These are phyloP conservation scores for Globisporangium paroecandrum DNA, from an alignment of 352 stramenopile species.

Conservation along the genomic window DNA sequence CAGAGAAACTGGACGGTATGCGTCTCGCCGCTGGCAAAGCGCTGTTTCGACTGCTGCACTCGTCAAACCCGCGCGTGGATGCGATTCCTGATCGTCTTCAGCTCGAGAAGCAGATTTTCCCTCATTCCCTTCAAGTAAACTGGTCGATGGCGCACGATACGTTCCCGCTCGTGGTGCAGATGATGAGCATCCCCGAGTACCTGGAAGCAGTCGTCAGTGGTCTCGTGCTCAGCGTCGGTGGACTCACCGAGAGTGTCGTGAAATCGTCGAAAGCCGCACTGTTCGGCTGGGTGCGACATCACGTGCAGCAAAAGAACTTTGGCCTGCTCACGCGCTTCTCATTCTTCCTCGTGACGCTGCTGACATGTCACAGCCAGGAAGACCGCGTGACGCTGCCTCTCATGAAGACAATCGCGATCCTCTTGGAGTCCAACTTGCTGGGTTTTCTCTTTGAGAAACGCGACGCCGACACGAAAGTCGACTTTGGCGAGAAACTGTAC, in stretches of 20 bases:
- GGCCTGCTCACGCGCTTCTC: slow-evolving; percentile 59
- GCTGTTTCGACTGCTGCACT: slow-evolving; percentile 84
- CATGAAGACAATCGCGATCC: slow-evolving; percentile 80
- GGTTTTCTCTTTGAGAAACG: slow-evolving; percentile 52
- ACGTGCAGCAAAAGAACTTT: slow-evolving; percentile 59
- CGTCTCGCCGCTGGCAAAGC: slow-evolving; percentile 85
- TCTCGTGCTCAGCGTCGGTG: slow-evolving; percentile 93
- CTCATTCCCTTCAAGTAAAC: slow-evolving; percentile 49
- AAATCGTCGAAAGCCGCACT: slow-evolving; percentile 67
- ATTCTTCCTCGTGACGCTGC: slow-evolving; percentile 63
- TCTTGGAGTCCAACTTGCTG: slow-evolving; percentile 65
- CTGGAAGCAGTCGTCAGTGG: slow-evolving; percentile 83
- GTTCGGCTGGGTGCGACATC: slow-evolving; percentile 55
- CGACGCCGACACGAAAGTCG: slow-evolving; percentile 22
- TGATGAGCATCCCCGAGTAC: slow-evolving; percentile 88
- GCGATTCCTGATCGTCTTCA: slow-evolving; percentile 72
- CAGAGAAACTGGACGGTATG: slow-evolving; percentile 96
- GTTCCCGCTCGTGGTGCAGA: slow-evolving; percentile 87
- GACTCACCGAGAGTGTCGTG: slow-evolving; percentile 93
- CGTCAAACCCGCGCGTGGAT: slow-evolving; percentile 55
- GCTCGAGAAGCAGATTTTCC: slow-evolving; percentile 69
- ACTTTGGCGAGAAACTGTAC: slow-evolving; percentile 65
- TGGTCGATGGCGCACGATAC: slow-evolving; percentile 85
- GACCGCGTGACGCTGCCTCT: slow-evolving; percentile 84
- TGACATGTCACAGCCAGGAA: slow-evolving; percentile 56